A percentile compares a stretch with the other conserved stretches of the same genome.
These are phyloP conservation scores for Jatropha multifida DNA, from an alignment of 441 rosid genomes.

Conservation along the genomic window DNA sequence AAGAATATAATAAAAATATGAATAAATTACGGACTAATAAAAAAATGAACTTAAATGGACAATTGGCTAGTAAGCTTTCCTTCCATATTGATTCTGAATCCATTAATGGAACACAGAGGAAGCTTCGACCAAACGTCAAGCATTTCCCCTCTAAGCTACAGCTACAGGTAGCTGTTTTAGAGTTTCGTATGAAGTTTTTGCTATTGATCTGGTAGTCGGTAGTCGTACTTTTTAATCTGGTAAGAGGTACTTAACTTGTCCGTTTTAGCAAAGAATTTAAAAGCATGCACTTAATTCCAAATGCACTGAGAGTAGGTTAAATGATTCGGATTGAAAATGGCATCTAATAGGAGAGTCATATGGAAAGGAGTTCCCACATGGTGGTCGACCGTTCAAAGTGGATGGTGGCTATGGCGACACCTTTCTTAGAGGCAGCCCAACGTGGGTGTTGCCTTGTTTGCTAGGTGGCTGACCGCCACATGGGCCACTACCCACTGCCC, in stretches of 20 bases:
- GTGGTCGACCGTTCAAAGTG: neutral
- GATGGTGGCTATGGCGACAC: neutral
- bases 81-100: neutral
- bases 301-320: neutral
- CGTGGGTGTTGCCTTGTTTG: neutral
- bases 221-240: neutral
- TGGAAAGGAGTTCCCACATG: neutral
- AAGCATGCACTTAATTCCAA: neutral
- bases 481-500: neutral
- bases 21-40: too few relatives aligned
- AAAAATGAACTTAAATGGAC: too few relatives aligned
- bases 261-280: neutral
- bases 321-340: neutral
- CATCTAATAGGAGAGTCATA: neutral
- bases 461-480: neutral
- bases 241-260: neutral
- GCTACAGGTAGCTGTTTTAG: neutral
- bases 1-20: too few relatives aligned
- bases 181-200: neutral
- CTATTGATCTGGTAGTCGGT: neutral
- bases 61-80: neutral
- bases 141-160: neutral
- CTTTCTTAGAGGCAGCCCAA: neutral
- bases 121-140: neutral
- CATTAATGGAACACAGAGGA: neutral